These are phyloP conservation scores for Fusarium sp. DNA, from an alignment of 2,329 filamentous ascomycete genomes.

Conservation along the genomic window DNA sequence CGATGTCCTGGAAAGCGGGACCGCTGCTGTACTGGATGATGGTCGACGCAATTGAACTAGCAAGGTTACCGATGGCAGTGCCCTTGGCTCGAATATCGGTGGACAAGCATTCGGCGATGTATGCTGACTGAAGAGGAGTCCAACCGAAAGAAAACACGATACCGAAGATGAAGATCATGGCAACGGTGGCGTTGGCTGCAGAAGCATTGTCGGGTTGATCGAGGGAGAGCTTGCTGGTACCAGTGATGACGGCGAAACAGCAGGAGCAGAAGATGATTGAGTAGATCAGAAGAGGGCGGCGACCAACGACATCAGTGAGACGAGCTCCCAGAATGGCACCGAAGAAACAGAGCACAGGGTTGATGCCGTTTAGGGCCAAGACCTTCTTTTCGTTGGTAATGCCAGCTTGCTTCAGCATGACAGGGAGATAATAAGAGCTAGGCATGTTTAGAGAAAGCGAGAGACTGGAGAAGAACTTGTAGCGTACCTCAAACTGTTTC, in stretches of 20 bases:
- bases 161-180: conserved; percentile 63
- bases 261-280: conserved; percentile 57
- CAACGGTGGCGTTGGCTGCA: conserved; percentile 57
- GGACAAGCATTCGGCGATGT: conserved; percentile 59
- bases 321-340: conserved; percentile 64
- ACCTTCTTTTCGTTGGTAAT: conserved; percentile 59
- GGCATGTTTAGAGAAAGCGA: not conserved
- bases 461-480: fast-evolving
- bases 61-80: conserved; percentile 56
- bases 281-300: conserved; percentile 63
- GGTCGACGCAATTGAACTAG: conserved; percentile 51
- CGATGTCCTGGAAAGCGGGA: conserved; percentile 55
- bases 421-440: conserved; percentile 65
- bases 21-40: conserved; percentile 58
- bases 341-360: conserved; percentile 63
- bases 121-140: conserved; percentile 61
- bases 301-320: conserved; percentile 67
- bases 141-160: conserved; percentile 62
- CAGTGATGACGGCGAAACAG: conserved; percentile 61
- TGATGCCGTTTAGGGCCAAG: conserved; percentile 63
- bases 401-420: conserved; percentile 61
- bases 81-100: conserved; percentile 59
- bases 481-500: conserved; percentile 54
- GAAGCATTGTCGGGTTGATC: conserved; percentile 49
- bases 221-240: conserved; percentile 56